Evolutionary conservation across 2,329 filamentous ascomycete species (phyloP), one percentile per base, ranked within the genome.

Genomic region (Aspergillus ruber): DNA sequence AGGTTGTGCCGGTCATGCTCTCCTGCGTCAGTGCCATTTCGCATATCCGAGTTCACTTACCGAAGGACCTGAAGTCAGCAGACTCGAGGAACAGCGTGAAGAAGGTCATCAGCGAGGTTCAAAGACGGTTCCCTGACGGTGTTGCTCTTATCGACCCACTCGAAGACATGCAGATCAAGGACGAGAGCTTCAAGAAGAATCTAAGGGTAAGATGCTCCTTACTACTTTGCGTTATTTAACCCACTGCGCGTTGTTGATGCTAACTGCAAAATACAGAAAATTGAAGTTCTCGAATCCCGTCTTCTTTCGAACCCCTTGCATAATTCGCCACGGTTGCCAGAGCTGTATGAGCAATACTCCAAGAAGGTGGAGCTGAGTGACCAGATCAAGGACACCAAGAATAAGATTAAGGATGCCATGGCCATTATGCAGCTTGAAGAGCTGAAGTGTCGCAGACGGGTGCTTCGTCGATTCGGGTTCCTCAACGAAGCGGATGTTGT

Each of bases 401-500:
- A 90, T 72, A 80, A 88, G 50, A 96, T 98, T 52, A 76, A 81
- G 18, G 85, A 86, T 55, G 90, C 90, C 0, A 82, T 94, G 65
- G 90, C 86, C 50, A 86, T 97, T 49, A 85, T 93, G 49, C 91
- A 98, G 68, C 79, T 97, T 53, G 93, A 98, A 59, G 93, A 98
- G 70, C 80, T 98, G 51, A 97, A 97, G 74, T 90, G 88, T 54
- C 85, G 93, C 52, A 98, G 96, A 75, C 86, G 93, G 57, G 93
- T 98, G 4, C 79, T 98, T 25, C 88, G 94, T 42, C 88, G 93
- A 46, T 81, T 98, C 9, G 89, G 88, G 4, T 98, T 98, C 71
- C 94, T 96, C 70, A 94, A 95, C 65, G 93, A 97, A 50, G 81
- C 83, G 45, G 93, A 97, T 66, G 90, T 98, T 1, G 90, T 98